These are phyloP conservation scores for Glonium stellatum DNA, from an alignment of 495 filamentous ascomycete species.

Conservation along the genomic window DNA sequence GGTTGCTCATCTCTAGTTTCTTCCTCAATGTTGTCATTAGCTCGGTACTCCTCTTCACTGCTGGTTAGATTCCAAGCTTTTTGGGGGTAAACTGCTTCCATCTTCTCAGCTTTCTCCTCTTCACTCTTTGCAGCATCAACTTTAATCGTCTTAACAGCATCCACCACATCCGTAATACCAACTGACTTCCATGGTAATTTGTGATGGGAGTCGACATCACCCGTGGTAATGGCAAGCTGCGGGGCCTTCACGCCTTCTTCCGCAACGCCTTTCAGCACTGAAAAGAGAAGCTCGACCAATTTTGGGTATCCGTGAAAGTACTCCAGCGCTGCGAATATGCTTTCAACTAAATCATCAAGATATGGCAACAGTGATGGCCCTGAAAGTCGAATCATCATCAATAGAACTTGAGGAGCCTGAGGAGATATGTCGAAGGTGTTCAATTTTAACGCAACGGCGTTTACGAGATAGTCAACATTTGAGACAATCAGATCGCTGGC, in stretches of 20 bases:
- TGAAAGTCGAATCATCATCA: slow-evolving; percentile 89
- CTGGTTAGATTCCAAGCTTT: slow-evolving; percentile 18
- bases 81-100: slow-evolving; percentile 7
- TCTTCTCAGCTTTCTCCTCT: slow-evolving; percentile 13
- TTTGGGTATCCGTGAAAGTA: slow-evolving; percentile 87
- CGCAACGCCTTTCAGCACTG: slow-evolving; percentile 71
- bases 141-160: slow-evolving; percentile 9
- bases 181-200: not conserved
- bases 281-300: slow-evolving; percentile 79
- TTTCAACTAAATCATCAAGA: slow-evolving; percentile 81
- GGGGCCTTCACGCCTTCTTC: slow-evolving; percentile 67
- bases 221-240: slow-evolving; percentile 47
- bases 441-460: slow-evolving; percentile 79
- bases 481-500: slow-evolving; percentile 76
- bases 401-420: slow-evolving; percentile 78
- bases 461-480: slow-evolving; percentile 95
- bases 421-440: slow-evolving; percentile 89
- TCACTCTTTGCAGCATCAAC: slow-evolving; percentile 5
- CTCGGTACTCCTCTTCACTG: not conserved
- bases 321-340: slow-evolving; percentile 84
- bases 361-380: slow-evolving; percentile 78
- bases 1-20: slow-evolving; percentile 37
- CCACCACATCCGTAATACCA: not conserved
- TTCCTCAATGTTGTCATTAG: slow-evolving; percentile 5
- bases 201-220: slow-evolving; percentile 15